These are phyloP conservation scores for Fusarium pseudoanthophilum DNA, from an alignment of 2,329 filamentous ascomycete species.

Conservation along the genomic window DNA sequence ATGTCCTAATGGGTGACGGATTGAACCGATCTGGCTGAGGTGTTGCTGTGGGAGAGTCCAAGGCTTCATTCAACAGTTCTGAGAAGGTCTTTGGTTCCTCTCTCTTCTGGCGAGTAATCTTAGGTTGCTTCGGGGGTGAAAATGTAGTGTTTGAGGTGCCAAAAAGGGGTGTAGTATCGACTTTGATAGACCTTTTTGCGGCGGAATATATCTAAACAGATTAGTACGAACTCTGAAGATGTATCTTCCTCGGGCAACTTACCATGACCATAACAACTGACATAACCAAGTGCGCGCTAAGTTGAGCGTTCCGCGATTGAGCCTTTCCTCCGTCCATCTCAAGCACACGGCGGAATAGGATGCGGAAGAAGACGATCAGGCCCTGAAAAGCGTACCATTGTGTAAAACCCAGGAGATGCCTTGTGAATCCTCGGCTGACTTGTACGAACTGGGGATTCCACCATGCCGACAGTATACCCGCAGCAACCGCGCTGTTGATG, in stretches of 20 bases:
- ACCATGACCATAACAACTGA: slow-evolving; percentile 64
- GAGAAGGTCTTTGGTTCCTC: slow-evolving; percentile 57
- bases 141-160: slow-evolving; percentile 38
- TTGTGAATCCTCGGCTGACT: slow-evolving; percentile 67
- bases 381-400: slow-evolving; percentile 75
- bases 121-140: slow-evolving; percentile 42
- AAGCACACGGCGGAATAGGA: slow-evolving; percentile 58
- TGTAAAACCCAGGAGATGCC: slow-evolving; percentile 68
- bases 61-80: slow-evolving; percentile 51
- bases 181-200: slow-evolving; percentile 59
- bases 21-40: slow-evolving; percentile 20
- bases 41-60: slow-evolving; percentile 41
- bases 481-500: slow-evolving; percentile 59
- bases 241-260: slow-evolving; percentile 45
- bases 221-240: slow-evolving; percentile 31
- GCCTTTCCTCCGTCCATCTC: slow-evolving; percentile 53
- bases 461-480: slow-evolving; percentile 66
- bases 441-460: slow-evolving; percentile 77
- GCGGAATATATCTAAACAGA: slow-evolving; percentile 56
- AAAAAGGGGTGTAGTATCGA: slow-evolving; percentile 69
- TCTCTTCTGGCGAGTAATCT: slow-evolving; percentile 35
- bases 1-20: slow-evolving; percentile 28
- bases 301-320: slow-evolving; percentile 53
- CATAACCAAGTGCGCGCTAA: slow-evolving; percentile 66
- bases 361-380: slow-evolving; percentile 66